phyloP scores from a whole-genome alignment of 169 alveolate species.

The Eimeria necatrix region DNA sequence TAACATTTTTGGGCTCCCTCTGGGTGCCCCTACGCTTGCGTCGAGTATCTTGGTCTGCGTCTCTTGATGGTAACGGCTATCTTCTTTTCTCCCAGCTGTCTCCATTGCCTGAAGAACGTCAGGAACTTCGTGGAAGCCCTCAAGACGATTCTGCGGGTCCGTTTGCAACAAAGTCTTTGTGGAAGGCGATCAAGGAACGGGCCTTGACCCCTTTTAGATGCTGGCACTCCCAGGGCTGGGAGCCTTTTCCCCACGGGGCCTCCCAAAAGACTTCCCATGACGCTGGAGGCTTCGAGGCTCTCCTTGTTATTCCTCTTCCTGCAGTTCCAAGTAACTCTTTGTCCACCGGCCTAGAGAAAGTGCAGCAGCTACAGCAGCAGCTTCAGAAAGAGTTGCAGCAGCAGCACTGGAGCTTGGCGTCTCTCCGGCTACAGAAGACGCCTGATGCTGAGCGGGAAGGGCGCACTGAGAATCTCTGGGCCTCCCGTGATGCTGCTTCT shows the following conservation, averaged over 20 bases:
- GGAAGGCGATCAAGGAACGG: not conserved
- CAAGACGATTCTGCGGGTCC: not conserved
- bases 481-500: slow-evolving; percentile 11
- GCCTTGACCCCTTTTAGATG: not conserved
- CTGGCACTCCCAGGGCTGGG: not conserved
- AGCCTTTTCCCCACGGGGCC: not conserved
- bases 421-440: not conserved
- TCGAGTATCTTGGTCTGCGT: slow-evolving; percentile 30
- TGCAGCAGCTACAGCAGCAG: not conserved
- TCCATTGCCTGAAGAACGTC: not conserved
- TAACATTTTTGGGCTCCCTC: not conserved
- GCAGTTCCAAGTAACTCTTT: not conserved
- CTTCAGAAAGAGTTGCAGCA: slow-evolving; percentile 1
- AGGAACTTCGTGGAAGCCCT: not conserved
- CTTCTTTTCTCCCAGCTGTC: slow-evolving; percentile 41
- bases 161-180: not conserved
- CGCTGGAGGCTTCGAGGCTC: slow-evolving; percentile 40
- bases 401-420: slow-evolving; percentile 14
- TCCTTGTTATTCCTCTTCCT: slow-evolving; percentile 4
- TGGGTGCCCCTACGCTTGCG: slow-evolving; percentile 55
- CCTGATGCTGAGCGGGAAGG: not conserved
- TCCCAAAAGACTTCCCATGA: not conserved
- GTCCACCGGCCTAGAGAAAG: not conserved
- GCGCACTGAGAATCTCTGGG: not conserved
- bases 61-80: not conserved